Evolutionary conservation across 2,329 filamentous ascomycete genomes (phyloP), one percentile per base, ranked within the genome.

Genomic region (Fusarium sp.): DNA sequence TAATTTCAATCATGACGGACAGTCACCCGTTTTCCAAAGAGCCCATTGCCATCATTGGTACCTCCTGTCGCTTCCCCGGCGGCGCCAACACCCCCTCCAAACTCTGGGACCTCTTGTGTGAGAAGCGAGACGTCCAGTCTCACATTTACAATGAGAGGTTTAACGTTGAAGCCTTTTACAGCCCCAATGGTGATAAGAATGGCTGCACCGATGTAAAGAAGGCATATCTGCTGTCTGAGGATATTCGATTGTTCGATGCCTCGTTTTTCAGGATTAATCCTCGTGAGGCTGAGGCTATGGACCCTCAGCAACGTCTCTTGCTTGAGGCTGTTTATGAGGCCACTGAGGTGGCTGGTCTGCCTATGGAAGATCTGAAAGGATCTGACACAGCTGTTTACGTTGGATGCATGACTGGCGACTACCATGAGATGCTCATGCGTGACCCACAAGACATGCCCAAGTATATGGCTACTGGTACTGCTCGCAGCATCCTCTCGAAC

Each of bases 1-100:
- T 15, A 59, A 11, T 4, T 8, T 21, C 24, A n/a, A 39, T 26
- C 21, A 41, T 15, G 31, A 49, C 42, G 44, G 8, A 6, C 12
- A 38, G 28, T 42, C 16, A 5, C 28, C n/a, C n/a, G n/a, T n/a
- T 42, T 23, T 65, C 2, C 38, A 69, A 20, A 44, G 78, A 80
- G 44, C 79, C 81, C 28, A 82, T 83, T 49, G 82, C 81, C 18
- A 75, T 83, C 28, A 74, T 83, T 48, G 81, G 82, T 35, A 78
- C 54, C 31, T 79, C 73, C 3, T 82, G 80, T 66, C 78, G 81
- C 37, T 80, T 82, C 13, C 77, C 81, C 0, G 81, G 81, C 3
- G 74, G 68, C 23, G 73, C 77, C 3, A 76, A 61, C 12, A 75
- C 69, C 66, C 54, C 59, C 1, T 63, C 59, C 11, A 63, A 59